phyloP scores from a whole-genome alignment of 1,139 yeast genomes.

The Schwanniomyces etchellsii region DNA sequence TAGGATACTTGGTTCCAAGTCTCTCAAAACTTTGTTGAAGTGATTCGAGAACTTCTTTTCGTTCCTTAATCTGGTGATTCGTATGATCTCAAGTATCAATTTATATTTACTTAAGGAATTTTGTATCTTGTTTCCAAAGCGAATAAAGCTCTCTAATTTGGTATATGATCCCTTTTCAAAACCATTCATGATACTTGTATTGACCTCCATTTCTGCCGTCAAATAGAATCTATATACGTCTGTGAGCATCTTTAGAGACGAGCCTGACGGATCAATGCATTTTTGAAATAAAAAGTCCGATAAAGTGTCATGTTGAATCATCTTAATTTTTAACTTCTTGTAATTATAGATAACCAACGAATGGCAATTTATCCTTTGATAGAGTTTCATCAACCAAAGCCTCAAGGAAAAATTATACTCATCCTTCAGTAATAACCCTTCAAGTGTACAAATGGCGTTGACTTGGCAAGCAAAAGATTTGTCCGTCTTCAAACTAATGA shows the following conservation, averaged over 20 bases:
- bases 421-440: constrained; percentile 44
- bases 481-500: constrained; percentile 13
- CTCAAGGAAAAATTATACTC: constrained; percentile 61
- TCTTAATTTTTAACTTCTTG: constrained; percentile 57
- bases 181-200: constrained; percentile 41
- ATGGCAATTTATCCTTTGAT: constrained; percentile 53
- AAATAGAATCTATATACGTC: constrained; percentile 42
- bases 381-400: constrained; percentile 66
- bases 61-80: constrained; percentile 29
- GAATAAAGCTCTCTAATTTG: constrained; percentile 57
- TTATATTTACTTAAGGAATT: constrained; percentile 33
- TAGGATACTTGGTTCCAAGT: constrained; percentile 5
- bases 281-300: constrained; percentile 53
- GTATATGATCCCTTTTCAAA: constrained; percentile 52
- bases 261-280: constrained; percentile 24
- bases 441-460: constrained; percentile 41
- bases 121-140: constrained; percentile 38
- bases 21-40: constrained; percentile 15
- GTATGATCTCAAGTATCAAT: constrained; percentile 28
- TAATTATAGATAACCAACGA: constrained; percentile 47
- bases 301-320: constrained; percentile 75
- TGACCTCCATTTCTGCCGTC: constrained; percentile 46
- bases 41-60: constrained; percentile 27
- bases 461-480: constrained; percentile 9
- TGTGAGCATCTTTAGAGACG: constrained; percentile 21